Evolutionary conservation across 805 yeast genomes (phyloP), one percentile per base, ranked within the genome.

Genomic region (Yarrowia sp.): DNA sequence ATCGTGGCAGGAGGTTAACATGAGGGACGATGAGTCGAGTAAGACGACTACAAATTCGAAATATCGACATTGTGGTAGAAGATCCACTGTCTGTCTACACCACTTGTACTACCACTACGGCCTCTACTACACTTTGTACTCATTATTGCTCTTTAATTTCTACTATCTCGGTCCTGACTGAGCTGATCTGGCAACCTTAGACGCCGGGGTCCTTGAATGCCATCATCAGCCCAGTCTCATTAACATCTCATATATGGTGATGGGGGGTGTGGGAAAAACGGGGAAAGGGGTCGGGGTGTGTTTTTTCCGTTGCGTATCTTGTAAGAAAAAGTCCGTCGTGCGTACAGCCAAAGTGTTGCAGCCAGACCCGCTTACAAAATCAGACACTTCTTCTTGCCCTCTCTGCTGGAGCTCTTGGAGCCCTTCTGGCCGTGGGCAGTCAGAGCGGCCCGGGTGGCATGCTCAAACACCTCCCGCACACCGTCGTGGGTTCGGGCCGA

Each of bases 401-500:
- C 60, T 49, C 50, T 33, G 42, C 50, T 40, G 49, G 67, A 50
- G 50, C 34, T 30, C 58, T 49, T 64, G 84, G 84, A 78, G 75
- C 82, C 85, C 79, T 87, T 86, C 68, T 47, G 55, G 39, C 55
- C 53, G 42, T 52, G 58, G 50, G 60, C 60, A 82, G 84, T 85
- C 74, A 92, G 85, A 19, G 97, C 91, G 68, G 97, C 97, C 78
- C 97, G 86, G 30, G 97, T 91, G 40, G 97, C 97, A 72, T 90
- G 87, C 81, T 91, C 96, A 76, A 92, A 92, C 69, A 92, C 97
- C 78, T 91, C 96, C 78, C 91, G 88, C 69, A 92, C 97, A 80
- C 96, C 96, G 79, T 88, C 89, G 76, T 92, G 92, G 72, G 91
- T 87, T 81, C 89, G 90, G 43, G 97, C 97, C 65, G 97, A 91